Conservation (phyloP, 495 filamentous ascomycete species). For the Penicillium nucicola region DNA sequence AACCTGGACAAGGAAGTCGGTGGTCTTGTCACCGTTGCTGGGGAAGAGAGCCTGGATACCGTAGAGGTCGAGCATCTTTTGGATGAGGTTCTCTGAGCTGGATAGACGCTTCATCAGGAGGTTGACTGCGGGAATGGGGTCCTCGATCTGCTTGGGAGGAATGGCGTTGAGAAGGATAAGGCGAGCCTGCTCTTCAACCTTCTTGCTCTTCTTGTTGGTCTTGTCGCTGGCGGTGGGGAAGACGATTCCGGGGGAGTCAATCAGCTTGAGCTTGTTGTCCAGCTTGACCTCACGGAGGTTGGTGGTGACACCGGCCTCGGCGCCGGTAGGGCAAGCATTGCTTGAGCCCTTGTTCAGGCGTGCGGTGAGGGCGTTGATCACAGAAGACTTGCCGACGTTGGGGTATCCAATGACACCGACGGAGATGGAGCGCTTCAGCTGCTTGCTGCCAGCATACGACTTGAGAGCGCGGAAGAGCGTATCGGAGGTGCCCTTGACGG, state of each 20-base stretch:
- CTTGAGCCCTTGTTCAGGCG: slow-evolving; percentile 65
- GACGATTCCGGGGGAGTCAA: slow-evolving; percentile 95
- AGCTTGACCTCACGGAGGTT: slow-evolving; percentile 85
- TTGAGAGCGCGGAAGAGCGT: slow-evolving; percentile 90
- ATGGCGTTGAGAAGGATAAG: slow-evolving; percentile 87
- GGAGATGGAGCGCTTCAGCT: slow-evolving; percentile 83
- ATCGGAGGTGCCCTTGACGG: slow-evolving; percentile 79
- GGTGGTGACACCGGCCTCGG: slow-evolving; percentile 92
- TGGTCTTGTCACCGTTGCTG: slow-evolving; percentile 67
- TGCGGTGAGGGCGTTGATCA: slow-evolving; percentile 90
- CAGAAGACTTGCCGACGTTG: slow-evolving; percentile 95
- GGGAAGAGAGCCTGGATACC: slow-evolving; percentile 73
- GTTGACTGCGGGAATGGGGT: slow-evolving; percentile 81
- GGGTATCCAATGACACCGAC: slow-evolving; percentile 96
- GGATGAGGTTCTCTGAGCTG: slow-evolving; percentile 62
- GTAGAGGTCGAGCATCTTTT: slow-evolving; percentile 78
- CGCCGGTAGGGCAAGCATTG: slow-evolving; percentile 80
- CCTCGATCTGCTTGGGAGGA: slow-evolving; percentile 89
- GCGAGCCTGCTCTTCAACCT: slow-evolving; percentile 70
- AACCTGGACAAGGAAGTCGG: slow-evolving; percentile 92
- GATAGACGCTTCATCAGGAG: slow-evolving; percentile 78
- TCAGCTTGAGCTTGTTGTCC: slow-evolving; percentile 88
- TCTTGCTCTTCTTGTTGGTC: slow-evolving; percentile 50
- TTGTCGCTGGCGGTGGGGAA: slow-evolving; percentile 63
- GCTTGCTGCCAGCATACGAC: slow-evolving; percentile 76